Percentiles rank a stretch among this genome's conserved stretches.
These are phyloP conservation scores for Meyerozyma athensensis DNA, from an alignment of 1,139 yeast genomes.

Conservation along the genomic window DNA sequence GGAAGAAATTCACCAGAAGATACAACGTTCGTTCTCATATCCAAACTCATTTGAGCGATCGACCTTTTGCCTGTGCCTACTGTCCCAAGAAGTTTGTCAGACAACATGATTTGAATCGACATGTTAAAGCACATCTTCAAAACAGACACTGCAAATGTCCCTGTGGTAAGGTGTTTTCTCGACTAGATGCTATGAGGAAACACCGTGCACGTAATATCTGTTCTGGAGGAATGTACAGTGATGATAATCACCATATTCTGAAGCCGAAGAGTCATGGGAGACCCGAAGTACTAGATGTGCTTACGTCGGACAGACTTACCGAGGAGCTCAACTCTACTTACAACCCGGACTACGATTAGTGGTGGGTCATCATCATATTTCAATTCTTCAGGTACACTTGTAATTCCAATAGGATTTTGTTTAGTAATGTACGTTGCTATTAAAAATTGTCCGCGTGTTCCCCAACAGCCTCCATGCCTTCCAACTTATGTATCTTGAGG, in stretches of 20 bases:
- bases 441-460: neutral
- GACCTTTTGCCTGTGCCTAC: conserved; percentile 66
- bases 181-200: conserved; percentile 82
- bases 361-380: neutral
- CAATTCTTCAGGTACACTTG: conserved; percentile 1
- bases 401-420: neutral
- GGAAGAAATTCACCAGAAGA: conserved; percentile 78
- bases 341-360: neutral
- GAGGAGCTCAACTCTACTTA: conserved; percentile 1
- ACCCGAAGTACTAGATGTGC: conserved; percentile 11
- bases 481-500: conserved; percentile 59
- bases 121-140: conserved; percentile 80
- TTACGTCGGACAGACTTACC: conserved; percentile 11
- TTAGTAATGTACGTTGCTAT: conserved; percentile 1
- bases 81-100: conserved; percentile 76
- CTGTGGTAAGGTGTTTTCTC: conserved; percentile 88
- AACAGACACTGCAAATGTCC: conserved; percentile 69
- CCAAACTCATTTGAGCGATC: conserved; percentile 91
- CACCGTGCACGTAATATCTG: conserved; percentile 81
- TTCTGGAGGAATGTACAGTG: conserved; percentile 52
- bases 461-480: conserved; percentile 13
- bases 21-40: conserved; percentile 96
- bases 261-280: conserved; percentile 20
- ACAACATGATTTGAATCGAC: conserved; percentile 91
- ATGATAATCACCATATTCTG: conserved; percentile 19